These are phyloP conservation scores for Verticillium longisporum DNA, from an alignment of 2,329 filamentous ascomycete genomes.

Conservation along the genomic window DNA sequence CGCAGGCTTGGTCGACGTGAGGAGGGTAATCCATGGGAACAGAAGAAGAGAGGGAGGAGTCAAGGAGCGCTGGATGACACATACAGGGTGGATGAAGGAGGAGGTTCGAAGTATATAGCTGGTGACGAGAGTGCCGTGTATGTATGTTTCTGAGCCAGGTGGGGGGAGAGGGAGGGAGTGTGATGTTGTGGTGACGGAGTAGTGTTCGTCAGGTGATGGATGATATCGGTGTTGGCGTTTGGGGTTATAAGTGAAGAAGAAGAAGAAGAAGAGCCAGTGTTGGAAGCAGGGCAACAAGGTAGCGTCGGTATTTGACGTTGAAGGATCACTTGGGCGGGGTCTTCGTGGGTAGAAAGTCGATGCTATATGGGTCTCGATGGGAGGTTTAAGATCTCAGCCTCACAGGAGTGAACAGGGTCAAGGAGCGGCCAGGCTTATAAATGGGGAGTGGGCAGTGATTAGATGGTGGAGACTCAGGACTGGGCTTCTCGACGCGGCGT, in stretches of 20 bases:
- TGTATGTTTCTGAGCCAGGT: neutral
- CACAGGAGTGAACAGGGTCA: conserved; percentile 5
- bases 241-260: neutral
- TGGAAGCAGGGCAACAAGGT: neutral
- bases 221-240: conserved; percentile 7
- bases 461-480: conserved; percentile 9
- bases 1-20: conserved; percentile 17
- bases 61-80: conserved; percentile 18
- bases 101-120: neutral
- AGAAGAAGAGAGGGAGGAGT: conserved; percentile 13
- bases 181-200: neutral
- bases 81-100: conserved; percentile 13
- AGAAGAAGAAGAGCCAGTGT: conserved; percentile 1
- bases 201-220: conserved; percentile 2
- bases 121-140: conserved; percentile 1
- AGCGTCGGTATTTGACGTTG: neutral
- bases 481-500: conserved; percentile 8
- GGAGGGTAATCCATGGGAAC: conserved; percentile 19
- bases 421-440: conserved; percentile 12
- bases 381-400: conserved; percentile 13
- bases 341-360: conserved; percentile 7
- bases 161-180: neutral
- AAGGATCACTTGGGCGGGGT: conserved; percentile 6
- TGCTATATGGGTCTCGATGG: conserved; percentile 14
- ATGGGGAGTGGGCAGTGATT: conserved; percentile 12